Conservation (phyloP, 345 rosid genomes). For the Populus pruinosa region DNA sequence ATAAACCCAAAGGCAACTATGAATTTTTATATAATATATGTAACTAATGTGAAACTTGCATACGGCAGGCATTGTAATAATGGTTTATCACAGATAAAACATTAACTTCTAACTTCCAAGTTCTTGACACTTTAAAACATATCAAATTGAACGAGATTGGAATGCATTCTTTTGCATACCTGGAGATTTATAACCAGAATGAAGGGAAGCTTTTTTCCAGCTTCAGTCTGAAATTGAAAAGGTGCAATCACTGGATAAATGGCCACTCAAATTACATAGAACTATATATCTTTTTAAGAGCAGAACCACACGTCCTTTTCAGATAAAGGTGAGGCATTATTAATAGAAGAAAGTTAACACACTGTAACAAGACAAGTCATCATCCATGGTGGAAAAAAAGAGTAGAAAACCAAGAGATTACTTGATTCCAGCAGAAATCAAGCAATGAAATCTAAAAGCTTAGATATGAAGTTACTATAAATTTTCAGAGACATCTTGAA, state of each 20-base stretch:
- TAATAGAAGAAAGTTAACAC: background rate
- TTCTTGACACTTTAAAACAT: background rate
- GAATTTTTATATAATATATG: background rate
- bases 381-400: background rate
- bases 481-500: background rate
- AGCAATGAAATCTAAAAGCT: background rate
- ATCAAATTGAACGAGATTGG: constrained; percentile 2
- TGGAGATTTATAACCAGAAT: constrained; percentile 81
- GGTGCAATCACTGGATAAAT: constrained; percentile 1
- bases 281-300: background rate
- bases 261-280: background rate
- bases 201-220: constrained; percentile 89
- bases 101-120: background rate
- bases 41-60: background rate
- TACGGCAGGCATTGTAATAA: background rate
- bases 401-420: background rate
- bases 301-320: background rate
- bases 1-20: background rate
- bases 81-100: background rate
- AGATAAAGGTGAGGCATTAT: background rate
- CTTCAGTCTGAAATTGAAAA: constrained; percentile 62
- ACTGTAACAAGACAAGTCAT: background rate
- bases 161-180: constrained; percentile 44
- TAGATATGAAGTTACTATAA: background rate
- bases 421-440: background rate